A percentile compares a stretch with the other conserved stretches of the same genome.
Conservation (phyloP, 768 basidiomycete genomes). For the Cantharellus cinnabarinus region DNA sequence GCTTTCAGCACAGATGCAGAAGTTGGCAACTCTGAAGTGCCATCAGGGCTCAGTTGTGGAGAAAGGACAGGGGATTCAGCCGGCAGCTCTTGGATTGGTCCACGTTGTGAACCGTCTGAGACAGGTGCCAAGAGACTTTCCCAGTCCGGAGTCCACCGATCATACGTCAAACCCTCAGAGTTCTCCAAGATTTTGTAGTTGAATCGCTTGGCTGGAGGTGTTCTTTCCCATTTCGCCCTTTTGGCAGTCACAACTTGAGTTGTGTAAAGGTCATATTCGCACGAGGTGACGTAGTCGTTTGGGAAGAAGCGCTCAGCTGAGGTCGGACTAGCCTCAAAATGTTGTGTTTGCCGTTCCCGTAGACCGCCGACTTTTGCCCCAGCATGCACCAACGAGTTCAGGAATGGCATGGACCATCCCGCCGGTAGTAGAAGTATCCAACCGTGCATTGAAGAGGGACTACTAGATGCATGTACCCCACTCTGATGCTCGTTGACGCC, state of each 20-base stretch:
- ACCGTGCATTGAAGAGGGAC: constrained; percentile 35
- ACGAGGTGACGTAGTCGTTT: constrained; percentile 48
- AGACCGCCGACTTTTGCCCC: constrained; percentile 74
- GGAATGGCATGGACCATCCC: constrained; percentile 85
- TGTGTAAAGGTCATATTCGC: constrained; percentile 33
- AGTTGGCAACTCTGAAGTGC: neutral
- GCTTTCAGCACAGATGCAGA: neutral
- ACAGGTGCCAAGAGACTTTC: constrained; percentile 20
- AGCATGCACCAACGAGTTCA: constrained; percentile 60
- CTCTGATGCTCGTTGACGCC: constrained; percentile 13
- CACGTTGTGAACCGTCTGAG: constrained; percentile 16
- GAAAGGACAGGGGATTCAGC: constrained; percentile 5
- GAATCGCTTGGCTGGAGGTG: constrained; percentile 71
- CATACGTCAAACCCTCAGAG: constrained; percentile 13
- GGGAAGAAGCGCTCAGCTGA: constrained; percentile 40
- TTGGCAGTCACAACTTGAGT: constrained; percentile 32
- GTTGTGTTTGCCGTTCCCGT: constrained; percentile 59
- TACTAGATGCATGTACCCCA: too few relatives aligned
- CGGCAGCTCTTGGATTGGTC: constrained; percentile 28
- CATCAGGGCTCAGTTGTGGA: constrained; percentile 6
- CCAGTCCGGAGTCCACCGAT: constrained; percentile 70
- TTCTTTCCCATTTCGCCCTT: constrained; percentile 45
- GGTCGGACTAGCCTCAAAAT: constrained; percentile 49
- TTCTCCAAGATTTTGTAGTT: constrained; percentile 48
- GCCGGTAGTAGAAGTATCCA: constrained; percentile 75